A percentile compares a stretch with the other conserved stretches of the same genome.
These are phyloP conservation scores for Pterocarpus santalinus DNA, from an alignment of 306 rosid genomes.

Conservation along the genomic window DNA sequence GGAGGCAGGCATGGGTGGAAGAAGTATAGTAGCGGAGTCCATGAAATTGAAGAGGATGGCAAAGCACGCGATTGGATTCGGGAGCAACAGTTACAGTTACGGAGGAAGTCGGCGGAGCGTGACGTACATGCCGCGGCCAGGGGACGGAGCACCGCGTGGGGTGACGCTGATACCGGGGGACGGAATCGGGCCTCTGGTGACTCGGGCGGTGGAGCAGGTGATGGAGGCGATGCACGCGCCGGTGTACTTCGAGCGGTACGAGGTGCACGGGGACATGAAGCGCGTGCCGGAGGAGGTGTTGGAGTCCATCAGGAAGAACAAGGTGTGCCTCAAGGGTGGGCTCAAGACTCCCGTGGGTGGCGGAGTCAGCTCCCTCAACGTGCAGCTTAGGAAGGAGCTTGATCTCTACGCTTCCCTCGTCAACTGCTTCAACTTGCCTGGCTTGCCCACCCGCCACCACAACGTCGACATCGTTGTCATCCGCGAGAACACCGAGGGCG, in stretches of 20 bases:
- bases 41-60: not conserved
- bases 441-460: conserved; percentile 47
- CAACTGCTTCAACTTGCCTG: conserved; percentile 71
- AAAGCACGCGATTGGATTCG: not conserved
- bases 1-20: conserved; percentile 6
- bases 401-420: conserved; percentile 57
- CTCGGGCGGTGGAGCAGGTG: conserved; percentile 53
- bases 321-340: conserved; percentile 52
- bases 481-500: conserved; percentile 50
- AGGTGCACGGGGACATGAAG: conserved; percentile 52
- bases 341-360: conserved; percentile 51
- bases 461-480: conserved; percentile 49
- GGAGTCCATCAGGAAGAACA: conserved; percentile 50
- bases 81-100: not conserved
- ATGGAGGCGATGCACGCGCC: conserved; percentile 56
- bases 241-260: conserved; percentile 45
- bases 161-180: conserved; percentile 51
- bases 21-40: not conserved
- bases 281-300: conserved; percentile 49
- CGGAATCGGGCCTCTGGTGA: conserved; percentile 49
- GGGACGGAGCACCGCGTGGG: conserved; percentile 46
- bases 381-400: conserved; percentile 44
- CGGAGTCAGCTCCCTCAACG: conserved; percentile 52
- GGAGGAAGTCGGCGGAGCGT: conserved; percentile 47
- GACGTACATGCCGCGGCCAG: conserved; percentile 70